Evolutionary conservation across 805 yeast genomes (phyloP).

Genomic region (Spathaspora boniae): DNA sequence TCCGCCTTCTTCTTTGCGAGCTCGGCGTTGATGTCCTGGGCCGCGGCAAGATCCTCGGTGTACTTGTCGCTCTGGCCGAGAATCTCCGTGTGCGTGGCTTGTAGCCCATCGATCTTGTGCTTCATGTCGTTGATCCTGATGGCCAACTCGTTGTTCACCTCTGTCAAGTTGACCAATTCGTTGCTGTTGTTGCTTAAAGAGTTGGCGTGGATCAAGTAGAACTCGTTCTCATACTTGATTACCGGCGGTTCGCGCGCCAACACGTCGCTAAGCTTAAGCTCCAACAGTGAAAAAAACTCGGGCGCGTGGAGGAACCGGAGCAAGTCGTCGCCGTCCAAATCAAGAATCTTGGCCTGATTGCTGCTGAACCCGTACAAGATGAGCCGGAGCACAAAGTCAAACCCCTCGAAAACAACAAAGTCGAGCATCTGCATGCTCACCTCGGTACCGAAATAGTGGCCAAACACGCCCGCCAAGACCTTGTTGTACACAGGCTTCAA

Average conservation of each 20-base stretch:
- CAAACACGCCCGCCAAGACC: slow-evolving; percentile 18
- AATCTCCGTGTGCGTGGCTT: slow-evolving; percentile 36
- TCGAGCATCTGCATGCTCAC: slow-evolving; percentile 23
- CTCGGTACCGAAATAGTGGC: slow-evolving; percentile 9
- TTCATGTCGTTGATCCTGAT: slow-evolving; percentile 24
- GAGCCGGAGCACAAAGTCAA: slow-evolving; percentile 30
- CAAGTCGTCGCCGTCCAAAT: slow-evolving; percentile 24
- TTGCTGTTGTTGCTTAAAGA: slow-evolving; percentile 34
- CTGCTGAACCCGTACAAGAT: slow-evolving; percentile 20
- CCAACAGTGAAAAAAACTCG: slow-evolving; percentile 13
- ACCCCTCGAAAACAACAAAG: slow-evolving; percentile 38
- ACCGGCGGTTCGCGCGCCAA: slow-evolving; percentile 21
- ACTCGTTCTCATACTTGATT: slow-evolving; percentile 36
- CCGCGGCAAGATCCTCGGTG: slow-evolving; percentile 17
- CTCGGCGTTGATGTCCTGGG: slow-evolving; percentile 17
- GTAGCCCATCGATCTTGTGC: slow-evolving; percentile 25
- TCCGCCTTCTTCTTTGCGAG: slow-evolving; percentile 13
- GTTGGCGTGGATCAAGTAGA: slow-evolving; percentile 35
- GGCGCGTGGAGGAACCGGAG: slow-evolving; percentile 16
- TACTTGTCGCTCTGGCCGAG: slow-evolving; percentile 28
- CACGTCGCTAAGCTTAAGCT: slow-evolving; percentile 11
- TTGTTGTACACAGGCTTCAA: slow-evolving; percentile 19
- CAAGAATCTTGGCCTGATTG: slow-evolving; percentile 14
- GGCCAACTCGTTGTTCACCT: slow-evolving; percentile 31
- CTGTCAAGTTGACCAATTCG: slow-evolving; percentile 36